phyloP scores from a whole-genome alignment of 139 green algal genomes.

The Chlorella sp. region DNA sequence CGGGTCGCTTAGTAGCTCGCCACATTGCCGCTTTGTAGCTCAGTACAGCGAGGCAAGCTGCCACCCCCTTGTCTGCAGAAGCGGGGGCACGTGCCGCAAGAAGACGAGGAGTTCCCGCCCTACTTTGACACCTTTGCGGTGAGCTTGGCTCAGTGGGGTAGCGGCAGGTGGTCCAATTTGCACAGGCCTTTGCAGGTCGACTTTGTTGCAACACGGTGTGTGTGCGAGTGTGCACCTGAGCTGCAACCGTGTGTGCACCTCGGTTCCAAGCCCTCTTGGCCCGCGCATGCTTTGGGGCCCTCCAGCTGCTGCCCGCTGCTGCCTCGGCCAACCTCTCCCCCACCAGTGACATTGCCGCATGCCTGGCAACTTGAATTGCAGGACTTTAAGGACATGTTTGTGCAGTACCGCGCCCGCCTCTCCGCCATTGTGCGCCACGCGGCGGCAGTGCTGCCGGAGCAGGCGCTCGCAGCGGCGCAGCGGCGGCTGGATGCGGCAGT shows the following conservation, averaged over 20 bases:
- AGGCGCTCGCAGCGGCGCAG: conserved; percentile 45
- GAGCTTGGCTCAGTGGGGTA: no score
- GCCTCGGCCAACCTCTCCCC: background rate
- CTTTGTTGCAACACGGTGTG: no score
- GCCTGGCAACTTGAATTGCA: background rate
- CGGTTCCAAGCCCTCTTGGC: no score
- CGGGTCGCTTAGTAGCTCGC: no score
- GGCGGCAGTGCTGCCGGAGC: conserved; percentile 50
- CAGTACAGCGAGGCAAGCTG: no score
- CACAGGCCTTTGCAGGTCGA: no score
- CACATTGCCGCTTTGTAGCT: no score
- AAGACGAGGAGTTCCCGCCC: conserved; percentile 48
- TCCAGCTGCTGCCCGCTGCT: background rate
- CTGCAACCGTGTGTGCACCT: no score
- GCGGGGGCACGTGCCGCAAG: conserved; percentile 28
- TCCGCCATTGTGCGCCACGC: conserved; percentile 38
- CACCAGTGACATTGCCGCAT: no score
- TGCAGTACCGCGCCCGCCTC: conserved; percentile 49
- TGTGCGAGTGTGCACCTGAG: no score
- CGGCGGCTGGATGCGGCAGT: conserved; percentile 38
- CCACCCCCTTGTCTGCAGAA: conserved; percentile 30
- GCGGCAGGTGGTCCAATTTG: no score
- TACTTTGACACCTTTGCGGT: conserved; percentile 55
- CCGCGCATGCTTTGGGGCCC: no score
- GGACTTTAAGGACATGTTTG: conserved; percentile 58